Evolutionary conservation across 768 basidiomycete genomes (phyloP).

Genomic region (Chlorophyllum brunneum): DNA sequence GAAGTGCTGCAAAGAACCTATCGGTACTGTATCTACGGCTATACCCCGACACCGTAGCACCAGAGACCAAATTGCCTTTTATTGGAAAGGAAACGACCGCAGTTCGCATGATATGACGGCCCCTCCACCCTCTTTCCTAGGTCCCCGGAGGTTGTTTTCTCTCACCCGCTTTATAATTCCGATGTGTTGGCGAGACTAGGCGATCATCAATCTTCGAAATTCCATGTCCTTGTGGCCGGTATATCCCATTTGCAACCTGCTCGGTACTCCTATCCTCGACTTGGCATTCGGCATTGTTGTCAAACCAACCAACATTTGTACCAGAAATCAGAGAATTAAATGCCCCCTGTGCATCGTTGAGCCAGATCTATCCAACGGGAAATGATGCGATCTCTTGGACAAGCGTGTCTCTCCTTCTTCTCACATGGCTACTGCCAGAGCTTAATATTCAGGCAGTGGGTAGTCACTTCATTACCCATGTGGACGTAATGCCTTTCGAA

Average conservation of each 20-base stretch:
- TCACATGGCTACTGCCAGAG: not conserved
- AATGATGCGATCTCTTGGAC: too few species aligned
- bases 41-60: not conserved
- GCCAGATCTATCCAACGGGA: too few species aligned
- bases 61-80: constrained; percentile 3
- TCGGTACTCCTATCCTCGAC: not conserved
- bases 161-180: not conserved
- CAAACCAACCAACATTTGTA: too few species aligned
- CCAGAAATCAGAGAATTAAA: too few species aligned
- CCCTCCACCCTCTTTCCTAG: not conserved
- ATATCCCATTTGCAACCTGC: not conserved
- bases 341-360: too few species aligned
- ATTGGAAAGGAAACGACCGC: not conserved
- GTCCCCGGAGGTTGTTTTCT: not conserved
- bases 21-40: not conserved
- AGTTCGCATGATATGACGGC: constrained; percentile 2
- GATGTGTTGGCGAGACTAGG: not conserved
- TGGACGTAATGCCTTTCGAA: not conserved
- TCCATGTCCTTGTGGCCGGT: not conserved
- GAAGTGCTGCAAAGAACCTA: constrained; percentile 1
- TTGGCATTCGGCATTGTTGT: too few species aligned
- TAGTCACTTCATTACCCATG: not conserved
- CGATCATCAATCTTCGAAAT: not conserved
- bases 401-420: too few species aligned
- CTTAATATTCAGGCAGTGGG: not conserved